These are phyloP conservation scores for Dendrothele bispora DNA, from an alignment of 768 basidiomycete genomes.

Conservation along the genomic window DNA sequence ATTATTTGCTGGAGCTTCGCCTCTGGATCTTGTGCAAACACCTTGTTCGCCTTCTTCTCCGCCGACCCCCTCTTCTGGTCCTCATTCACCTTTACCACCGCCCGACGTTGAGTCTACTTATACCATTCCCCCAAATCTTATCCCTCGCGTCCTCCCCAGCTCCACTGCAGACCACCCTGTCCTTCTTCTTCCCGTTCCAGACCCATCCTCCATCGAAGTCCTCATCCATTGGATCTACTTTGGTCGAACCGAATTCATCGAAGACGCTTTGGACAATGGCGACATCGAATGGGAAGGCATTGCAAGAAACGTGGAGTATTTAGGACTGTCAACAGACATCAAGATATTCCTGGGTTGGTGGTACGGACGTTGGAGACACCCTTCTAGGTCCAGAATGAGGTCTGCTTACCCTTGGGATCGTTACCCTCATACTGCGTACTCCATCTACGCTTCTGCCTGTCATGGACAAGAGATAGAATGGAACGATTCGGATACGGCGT, in stretches of 20 bases:
- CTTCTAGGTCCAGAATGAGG: slow-evolving; percentile 31
- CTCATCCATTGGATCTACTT: slow-evolving; percentile 85
- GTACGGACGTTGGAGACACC: slow-evolving; percentile 65
- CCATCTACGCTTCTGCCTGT: no score
- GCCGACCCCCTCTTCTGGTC: slow-evolving; percentile 15
- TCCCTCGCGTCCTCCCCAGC: slow-evolving; percentile 71
- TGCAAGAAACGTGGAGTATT: slow-evolving; percentile 87
- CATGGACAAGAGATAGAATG: no score
- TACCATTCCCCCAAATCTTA: slow-evolving; percentile 47
- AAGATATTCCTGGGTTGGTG: slow-evolving; percentile 76
- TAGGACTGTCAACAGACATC: slow-evolving; percentile 73
- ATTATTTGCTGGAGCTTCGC: slow-evolving; percentile 67
- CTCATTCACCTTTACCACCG: slow-evolving; percentile 20
- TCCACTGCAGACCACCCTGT: slow-evolving; percentile 61
- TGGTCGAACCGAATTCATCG: slow-evolving; percentile 64
- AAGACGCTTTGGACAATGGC: slow-evolving; percentile 63
- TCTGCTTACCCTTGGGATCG: slow-evolving; percentile 36
- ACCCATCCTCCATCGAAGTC: slow-evolving; percentile 67
- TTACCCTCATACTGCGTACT: no score
- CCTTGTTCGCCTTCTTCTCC: slow-evolving; percentile 29
- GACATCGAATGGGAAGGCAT: slow-evolving; percentile 82
- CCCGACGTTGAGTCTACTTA: slow-evolving; percentile 31
- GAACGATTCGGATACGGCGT: slow-evolving; percentile 25
- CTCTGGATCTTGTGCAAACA: slow-evolving; percentile 55
- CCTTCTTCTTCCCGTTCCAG: slow-evolving; percentile 74